These are phyloP conservation scores for Angomonas ambiguus DNA, from an alignment of 208 protist species.

Conservation along the genomic window DNA sequence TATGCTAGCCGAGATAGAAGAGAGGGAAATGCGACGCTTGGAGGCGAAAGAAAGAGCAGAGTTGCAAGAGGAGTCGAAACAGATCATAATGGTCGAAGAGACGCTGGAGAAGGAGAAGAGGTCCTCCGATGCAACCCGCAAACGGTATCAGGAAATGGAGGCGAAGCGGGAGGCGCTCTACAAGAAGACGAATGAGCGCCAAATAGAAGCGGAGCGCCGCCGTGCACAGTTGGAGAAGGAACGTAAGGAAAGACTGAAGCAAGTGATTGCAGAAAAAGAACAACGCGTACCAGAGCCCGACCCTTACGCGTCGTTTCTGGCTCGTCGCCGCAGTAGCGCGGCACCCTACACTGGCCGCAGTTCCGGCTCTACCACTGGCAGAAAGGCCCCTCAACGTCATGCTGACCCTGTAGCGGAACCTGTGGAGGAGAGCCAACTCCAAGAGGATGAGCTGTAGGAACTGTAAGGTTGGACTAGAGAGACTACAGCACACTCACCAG, in stretches of 20 bases:
- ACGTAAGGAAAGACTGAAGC: slow-evolving; percentile 19
- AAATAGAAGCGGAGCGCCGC: slow-evolving; percentile 19
- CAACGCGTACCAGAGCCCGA: slow-evolving; percentile 12
- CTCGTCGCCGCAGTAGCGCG: slow-evolving; percentile 17
- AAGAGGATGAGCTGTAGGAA: not conserved
- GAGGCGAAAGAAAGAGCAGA: slow-evolving; percentile 35
- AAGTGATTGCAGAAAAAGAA: slow-evolving; percentile 26
- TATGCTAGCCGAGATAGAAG: slow-evolving; percentile 52
- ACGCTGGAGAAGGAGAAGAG: slow-evolving; percentile 25
- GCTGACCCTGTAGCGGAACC: not conserved
- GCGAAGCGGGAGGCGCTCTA: slow-evolving; percentile 23
- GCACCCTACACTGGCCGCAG: not conserved
- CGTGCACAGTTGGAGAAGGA: slow-evolving; percentile 22
- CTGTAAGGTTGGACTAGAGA: not conserved
- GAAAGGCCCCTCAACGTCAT: not conserved
- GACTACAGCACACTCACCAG: no score
- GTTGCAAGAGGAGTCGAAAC: slow-evolving; percentile 27
- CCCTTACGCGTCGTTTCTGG: slow-evolving; percentile 22
- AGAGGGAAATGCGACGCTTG: slow-evolving; percentile 36
- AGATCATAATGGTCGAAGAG: slow-evolving; percentile 31
- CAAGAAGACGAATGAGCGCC: slow-evolving; percentile 24
- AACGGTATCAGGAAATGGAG: slow-evolving; percentile 26
- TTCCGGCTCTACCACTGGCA: not conserved
- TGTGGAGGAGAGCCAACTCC: not conserved
- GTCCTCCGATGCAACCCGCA: slow-evolving; percentile 14